Percentiles rank a stretch among this genome's conserved stretches.
Conservation (phyloP, 495 filamentous ascomycete species). For the Lichina pygmaea region DNA sequence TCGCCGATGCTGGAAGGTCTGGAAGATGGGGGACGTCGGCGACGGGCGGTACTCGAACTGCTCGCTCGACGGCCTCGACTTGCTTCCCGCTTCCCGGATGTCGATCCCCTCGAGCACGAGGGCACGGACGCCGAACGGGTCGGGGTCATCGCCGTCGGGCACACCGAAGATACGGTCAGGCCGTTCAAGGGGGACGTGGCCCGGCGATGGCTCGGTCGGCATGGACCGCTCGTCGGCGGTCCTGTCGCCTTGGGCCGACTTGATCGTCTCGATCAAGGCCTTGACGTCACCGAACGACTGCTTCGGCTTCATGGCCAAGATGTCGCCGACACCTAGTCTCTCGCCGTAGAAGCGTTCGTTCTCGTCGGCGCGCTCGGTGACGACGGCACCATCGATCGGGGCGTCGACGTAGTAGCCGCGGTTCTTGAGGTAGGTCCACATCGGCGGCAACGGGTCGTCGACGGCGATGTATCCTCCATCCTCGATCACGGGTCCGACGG, state of each 20-base stretch:
- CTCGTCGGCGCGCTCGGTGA: conserved; percentile 67
- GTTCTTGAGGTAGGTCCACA: conserved; percentile 75
- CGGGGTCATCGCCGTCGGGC: conserved; percentile 50
- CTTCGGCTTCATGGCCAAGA: conserved; percentile 51
- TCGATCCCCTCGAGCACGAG: conserved; percentile 62
- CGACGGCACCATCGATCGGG: conserved; percentile 56
- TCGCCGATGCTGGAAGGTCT: conserved; percentile 38
- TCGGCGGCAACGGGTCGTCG: conserved; percentile 43
- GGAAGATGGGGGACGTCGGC: conserved; percentile 49
- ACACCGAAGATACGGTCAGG: conserved; percentile 34
- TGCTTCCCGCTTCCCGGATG: conserved; percentile 62
- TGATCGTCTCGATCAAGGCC: conserved; percentile 50
- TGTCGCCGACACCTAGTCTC: conserved; percentile 47
- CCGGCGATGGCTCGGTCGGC: conserved; percentile 37
- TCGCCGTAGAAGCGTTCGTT: conserved; percentile 70
- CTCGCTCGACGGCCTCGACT: conserved; percentile 36
- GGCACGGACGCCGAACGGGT: conserved; percentile 71
- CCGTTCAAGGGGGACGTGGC: conserved; percentile 35
- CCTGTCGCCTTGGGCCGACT: conserved; percentile 55
- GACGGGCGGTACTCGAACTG: conserved; percentile 59
- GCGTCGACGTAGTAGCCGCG: conserved; percentile 63
- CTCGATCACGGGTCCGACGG: conserved; percentile 43
- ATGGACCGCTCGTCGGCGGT: conserved; percentile 35
- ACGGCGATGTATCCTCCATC: conserved; percentile 22
- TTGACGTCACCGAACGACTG: conserved; percentile 36